phyloP scores from a whole-genome alignment of 2,329 filamentous ascomycete species.

The Epichloe sibirici region DNA sequence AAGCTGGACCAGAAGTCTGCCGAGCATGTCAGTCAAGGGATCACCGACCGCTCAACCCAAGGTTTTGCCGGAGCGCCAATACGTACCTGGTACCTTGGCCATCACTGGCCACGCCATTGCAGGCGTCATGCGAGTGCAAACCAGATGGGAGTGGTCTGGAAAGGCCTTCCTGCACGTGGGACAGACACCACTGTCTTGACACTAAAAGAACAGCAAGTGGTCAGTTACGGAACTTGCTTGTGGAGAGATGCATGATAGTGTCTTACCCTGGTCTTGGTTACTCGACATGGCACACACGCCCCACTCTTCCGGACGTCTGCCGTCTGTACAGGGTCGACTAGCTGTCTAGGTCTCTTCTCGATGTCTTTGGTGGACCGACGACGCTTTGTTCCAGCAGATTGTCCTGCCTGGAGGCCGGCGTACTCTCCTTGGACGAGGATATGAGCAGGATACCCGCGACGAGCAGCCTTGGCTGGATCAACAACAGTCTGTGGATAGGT shows the following conservation, averaged over 20 bases:
- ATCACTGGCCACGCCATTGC: constrained; percentile 26
- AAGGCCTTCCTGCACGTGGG: constrained; percentile 29
- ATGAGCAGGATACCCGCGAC: constrained; percentile 19
- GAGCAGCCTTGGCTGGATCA: constrained; percentile 19
- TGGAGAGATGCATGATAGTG: constrained; percentile 10
- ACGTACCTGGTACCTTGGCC: constrained; percentile 24
- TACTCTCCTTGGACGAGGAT: constrained; percentile 20
- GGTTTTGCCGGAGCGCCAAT: constrained; percentile 2
- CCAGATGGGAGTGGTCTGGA: constrained; percentile 27
- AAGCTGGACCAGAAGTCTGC: constrained; percentile 27
- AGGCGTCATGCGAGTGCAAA: constrained; percentile 27
- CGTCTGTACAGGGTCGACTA: constrained; percentile 31
- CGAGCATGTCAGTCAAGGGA: constrained; percentile 10
- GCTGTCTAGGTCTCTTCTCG: constrained; percentile 25
- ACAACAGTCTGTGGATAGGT: constrained; percentile 23
- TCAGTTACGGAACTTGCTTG: constrained; percentile 14
- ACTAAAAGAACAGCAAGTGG: constrained; percentile 17
- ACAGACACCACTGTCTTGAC: constrained; percentile 28
- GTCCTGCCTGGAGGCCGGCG: constrained; percentile 12
- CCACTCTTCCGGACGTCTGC: constrained; percentile 35
- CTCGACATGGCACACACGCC: constrained; percentile 36
- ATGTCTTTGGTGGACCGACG: constrained; percentile 21
- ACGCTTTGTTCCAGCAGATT: constrained; percentile 21
- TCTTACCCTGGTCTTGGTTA: constrained; percentile 36
- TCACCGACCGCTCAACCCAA: neutral